A percentile compares a stretch with the other conserved stretches of the same genome.
Evolutionary conservation across 1,284 basidiomycete genomes (phyloP).

Genomic region (Neonothopanus nambi): DNA sequence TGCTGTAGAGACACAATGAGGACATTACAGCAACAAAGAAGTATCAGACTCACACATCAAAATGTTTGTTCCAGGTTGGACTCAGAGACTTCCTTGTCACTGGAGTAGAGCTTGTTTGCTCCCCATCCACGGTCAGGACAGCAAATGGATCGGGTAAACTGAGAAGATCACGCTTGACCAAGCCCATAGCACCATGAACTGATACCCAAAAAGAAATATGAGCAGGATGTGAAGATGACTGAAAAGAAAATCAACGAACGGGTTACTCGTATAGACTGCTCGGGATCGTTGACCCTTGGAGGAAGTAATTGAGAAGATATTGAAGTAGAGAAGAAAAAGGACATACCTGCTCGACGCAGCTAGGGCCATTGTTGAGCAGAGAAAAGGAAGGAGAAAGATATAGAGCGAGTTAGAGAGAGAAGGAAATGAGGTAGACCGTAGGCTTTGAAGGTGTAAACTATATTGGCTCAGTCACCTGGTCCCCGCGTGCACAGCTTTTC

Average conservation of each 20-base stretch:
- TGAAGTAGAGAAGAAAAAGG: background rate
- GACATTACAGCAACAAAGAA: constrained; percentile 13
- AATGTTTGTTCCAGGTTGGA: constrained; percentile 93
- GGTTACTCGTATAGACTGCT: constrained; percentile 39
- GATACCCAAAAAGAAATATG: constrained; percentile 8
- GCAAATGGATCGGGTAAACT: constrained; percentile 95
- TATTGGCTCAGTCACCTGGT: background rate
- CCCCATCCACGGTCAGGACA: constrained; percentile 93
- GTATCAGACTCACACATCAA: constrained; percentile 72
- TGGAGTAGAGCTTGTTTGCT: constrained; percentile 91
- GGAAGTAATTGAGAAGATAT: background rate
- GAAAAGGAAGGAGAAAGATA: background rate
- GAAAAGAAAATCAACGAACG: constrained; percentile 30
- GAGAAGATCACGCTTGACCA: constrained; percentile 90
- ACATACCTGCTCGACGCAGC: constrained; percentile 8
- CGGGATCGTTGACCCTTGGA: constrained; percentile 44
- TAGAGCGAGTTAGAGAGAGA: background rate
- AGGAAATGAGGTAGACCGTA: background rate
- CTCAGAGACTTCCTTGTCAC: constrained; percentile 84
- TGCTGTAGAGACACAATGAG: constrained; percentile 43
- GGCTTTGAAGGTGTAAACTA: too few relatives aligned
- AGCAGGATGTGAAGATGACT: constrained; percentile 3
- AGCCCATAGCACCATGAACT: constrained; percentile 89
- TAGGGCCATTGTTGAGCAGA: constrained; percentile 7
- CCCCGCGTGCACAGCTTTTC: too few relatives aligned